phyloP scores from a whole-genome alignment of 768 basidiomycete species.

The Chalciporus sphaerocephalus region DNA sequence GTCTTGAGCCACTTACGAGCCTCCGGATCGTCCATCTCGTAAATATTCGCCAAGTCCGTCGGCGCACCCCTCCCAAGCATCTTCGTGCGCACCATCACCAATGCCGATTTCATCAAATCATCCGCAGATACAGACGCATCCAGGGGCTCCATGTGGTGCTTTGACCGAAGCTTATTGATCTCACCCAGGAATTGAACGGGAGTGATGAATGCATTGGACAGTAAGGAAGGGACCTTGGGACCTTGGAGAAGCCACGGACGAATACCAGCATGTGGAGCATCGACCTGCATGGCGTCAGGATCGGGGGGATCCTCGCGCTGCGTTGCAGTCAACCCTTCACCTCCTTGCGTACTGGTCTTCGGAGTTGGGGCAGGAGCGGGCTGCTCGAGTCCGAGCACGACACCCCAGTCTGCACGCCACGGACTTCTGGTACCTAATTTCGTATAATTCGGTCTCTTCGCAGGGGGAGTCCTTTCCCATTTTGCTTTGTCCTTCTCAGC shows the following conservation, averaged over 20 bases:
- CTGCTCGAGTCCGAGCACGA: conserved; percentile 52
- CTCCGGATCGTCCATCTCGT: conserved; percentile 54
- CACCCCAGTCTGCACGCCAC: conserved; percentile 74
- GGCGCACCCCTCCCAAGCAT: conserved; percentile 69
- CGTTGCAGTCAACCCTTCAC: conserved; percentile 47
- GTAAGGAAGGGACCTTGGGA: conserved; percentile 40
- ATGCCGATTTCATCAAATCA: conserved; percentile 52
- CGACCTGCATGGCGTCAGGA: conserved; percentile 11
- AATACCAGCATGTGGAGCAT: conserved; percentile 4
- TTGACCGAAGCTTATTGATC: conserved; percentile 57
- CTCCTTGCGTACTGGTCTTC: conserved; percentile 12
- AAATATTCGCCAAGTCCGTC: conserved; percentile 70
- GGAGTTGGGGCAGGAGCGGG: conserved; percentile 6
- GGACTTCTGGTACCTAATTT: conserved; percentile 64
- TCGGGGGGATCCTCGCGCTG: conserved; percentile 45
- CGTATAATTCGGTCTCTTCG: conserved; percentile 73
- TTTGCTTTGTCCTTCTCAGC: conserved; percentile 49
- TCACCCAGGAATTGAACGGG: conserved; percentile 45
- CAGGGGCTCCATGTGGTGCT: conserved; percentile 45
- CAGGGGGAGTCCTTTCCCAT: conserved; percentile 83
- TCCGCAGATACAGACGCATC: conserved; percentile 32
- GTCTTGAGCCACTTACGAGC: conserved; percentile 44
- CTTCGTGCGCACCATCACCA: conserved; percentile 62
- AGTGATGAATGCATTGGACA: conserved; percentile 42
- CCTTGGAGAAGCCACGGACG: conserved; percentile 73